Evolutionary conservation across 2,329 filamentous ascomycete genomes (phyloP), one percentile per base, ranked within the genome.

Genomic region (Colletotrichum lentis): DNA sequence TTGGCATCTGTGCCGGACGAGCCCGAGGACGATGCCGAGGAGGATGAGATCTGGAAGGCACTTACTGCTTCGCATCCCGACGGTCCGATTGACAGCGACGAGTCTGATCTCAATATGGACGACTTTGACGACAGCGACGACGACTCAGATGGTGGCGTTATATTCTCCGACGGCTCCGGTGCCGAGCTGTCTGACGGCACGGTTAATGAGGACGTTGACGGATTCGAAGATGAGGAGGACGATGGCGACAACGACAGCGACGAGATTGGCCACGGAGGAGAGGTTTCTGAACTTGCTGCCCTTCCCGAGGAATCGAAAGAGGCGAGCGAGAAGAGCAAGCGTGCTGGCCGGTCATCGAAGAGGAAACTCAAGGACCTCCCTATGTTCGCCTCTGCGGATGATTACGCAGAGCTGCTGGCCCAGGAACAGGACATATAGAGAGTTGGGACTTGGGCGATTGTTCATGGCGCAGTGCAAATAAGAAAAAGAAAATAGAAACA

Each of bases 11-110:
- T 84, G 74, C 82, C 82, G 57, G 77, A 75, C 37, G 83, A 81
- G 3, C 80, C 79, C 4, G 85, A 84, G 27, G 83, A 85, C 58
- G 89, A 90, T n/a, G 24, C 27, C 64, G 86, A 84, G 62, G 91
- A 94, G 76, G 90, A 93, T 47, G 92, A 96, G 79, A 93, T 97
- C 73, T 97, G 94, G 94, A 90, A 96, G 79, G 94, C 94, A 0
- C 87, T 97, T 70, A 92, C 96, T 47, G 87, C 92, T 60, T 92
- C 91, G 18, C 85, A 90, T 63, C 93, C 93, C 12, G 94, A 96
- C 61, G 81, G 94, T 41, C 91, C 92, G 73, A 91, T 85, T 11
- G 86, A 85, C 52, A 88, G 88, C 50, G 87, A 88, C 18, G 84
- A 84, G 41, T 81, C 81, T 4, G 88, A 85, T 54, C 83, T 82